A percentile compares a stretch with the other conserved stretches of the same genome.
These are phyloP conservation scores for Centaurea solstitialis DNA, from an alignment of 129 eudicot species.

Conservation along the genomic window DNA sequence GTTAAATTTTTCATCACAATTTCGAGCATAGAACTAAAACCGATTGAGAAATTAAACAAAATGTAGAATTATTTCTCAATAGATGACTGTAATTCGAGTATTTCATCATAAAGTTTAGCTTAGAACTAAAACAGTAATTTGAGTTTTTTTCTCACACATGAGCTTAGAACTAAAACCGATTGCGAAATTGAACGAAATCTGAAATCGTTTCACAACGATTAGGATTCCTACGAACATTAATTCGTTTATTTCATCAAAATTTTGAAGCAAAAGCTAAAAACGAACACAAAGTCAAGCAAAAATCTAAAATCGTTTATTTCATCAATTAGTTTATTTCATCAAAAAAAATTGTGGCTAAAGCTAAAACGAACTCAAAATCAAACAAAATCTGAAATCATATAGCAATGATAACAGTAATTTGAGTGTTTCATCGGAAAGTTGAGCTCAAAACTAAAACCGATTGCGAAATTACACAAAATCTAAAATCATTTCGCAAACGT, in stretches of 20 bases:
- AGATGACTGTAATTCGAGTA: background rate
- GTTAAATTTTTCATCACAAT: too few relatives aligned
- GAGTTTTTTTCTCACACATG: too few relatives aligned
- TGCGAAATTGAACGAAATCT: background rate
- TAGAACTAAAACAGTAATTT: background rate
- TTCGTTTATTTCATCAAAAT: too few relatives aligned
- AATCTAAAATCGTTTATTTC: too few relatives aligned
- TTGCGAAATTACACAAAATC: background rate
- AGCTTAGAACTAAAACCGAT: background rate
- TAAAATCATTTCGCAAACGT: background rate
- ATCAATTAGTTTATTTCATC: too few relatives aligned
- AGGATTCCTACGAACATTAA: too few relatives aligned
- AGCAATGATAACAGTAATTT: background rate
- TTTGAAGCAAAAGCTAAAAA: too few relatives aligned
- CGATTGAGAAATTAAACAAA: background rate
- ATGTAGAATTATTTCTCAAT: background rate
- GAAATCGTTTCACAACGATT: background rate
- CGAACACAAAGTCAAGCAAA: too few relatives aligned
- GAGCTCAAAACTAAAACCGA: background rate
- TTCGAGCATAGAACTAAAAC: background rate
- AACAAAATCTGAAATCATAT: background rate
- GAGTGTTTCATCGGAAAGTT: too few relatives aligned
- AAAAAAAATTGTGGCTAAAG: too few relatives aligned
- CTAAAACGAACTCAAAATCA: too few relatives aligned
- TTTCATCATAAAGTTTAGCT: background rate